These are phyloP conservation scores for Hymenoscyphus fructigenus DNA, from an alignment of 2,329 filamentous ascomycete species.

Conservation along the genomic window DNA sequence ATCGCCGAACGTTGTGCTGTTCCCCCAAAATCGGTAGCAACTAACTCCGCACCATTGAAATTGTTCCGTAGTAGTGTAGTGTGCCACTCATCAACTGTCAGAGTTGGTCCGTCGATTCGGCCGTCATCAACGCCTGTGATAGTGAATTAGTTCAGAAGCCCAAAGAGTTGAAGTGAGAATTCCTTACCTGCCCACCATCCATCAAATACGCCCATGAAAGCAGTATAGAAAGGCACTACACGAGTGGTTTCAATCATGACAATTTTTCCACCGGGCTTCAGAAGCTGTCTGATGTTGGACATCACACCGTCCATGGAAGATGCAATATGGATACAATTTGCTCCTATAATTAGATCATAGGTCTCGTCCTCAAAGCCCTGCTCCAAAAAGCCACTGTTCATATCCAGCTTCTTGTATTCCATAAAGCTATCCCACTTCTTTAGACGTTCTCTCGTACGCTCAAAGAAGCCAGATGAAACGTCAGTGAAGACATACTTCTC, in stretches of 20 bases:
- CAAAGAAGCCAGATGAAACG: conserved; percentile 39
- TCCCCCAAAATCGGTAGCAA: conserved; percentile 10
- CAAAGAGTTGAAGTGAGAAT: background rate
- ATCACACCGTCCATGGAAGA: conserved; percentile 27
- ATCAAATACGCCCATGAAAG: conserved; percentile 1
- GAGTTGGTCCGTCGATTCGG: conserved; percentile 11
- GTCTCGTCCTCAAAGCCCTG: conserved; percentile 23
- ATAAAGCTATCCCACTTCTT: conserved; percentile 1
- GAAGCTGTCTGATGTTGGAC: conserved; percentile 30
- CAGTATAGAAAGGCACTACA: conserved; percentile 2
- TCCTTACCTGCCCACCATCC: conserved; percentile 16
- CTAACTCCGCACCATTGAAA: conserved; percentile 7
- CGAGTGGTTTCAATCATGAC: conserved; percentile 30
- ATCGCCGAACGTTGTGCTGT: background rate
- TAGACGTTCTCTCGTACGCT: conserved; percentile 29
- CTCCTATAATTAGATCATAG: conserved; percentile 30
- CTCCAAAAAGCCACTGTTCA: conserved; percentile 8
- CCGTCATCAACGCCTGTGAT: conserved; percentile 12
- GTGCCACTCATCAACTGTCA: conserved; percentile 14
- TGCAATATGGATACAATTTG: conserved; percentile 28
- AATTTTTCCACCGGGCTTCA: conserved; percentile 34
- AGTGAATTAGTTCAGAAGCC: background rate
- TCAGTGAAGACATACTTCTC: conserved; percentile 36
- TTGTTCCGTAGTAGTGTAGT: background rate
- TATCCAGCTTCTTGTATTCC: conserved; percentile 15